phyloP scores from a whole-genome alignment of 1,284 basidiomycete species.

The Pseudozyma tsukubaensis region DNA sequence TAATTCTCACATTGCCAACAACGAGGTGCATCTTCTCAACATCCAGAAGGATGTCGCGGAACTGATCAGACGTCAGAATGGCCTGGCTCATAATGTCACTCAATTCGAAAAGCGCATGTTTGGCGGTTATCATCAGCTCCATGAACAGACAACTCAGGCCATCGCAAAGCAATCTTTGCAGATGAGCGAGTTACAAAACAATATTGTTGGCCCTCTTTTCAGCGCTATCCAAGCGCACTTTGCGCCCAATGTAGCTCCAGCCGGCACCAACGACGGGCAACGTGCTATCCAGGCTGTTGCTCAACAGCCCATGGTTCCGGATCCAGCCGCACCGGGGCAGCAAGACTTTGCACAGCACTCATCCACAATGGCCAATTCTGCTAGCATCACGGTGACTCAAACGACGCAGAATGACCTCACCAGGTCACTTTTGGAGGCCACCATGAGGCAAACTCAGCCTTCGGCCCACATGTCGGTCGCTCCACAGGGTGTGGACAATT shows the following conservation, averaged over 20 bases:
- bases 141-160: not conserved
- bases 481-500: not conserved
- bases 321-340: not conserved
- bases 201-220: conserved; percentile 8
- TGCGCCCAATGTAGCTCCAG: not conserved
- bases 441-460: not conserved
- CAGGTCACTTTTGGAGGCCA: conserved; percentile 6
- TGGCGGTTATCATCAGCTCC: conserved; percentile 14
- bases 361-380: not conserved
- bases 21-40: no score
- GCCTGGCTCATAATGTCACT: not conserved
- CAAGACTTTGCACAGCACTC: no score
- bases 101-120: conserved; percentile 8
- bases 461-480: not conserved
- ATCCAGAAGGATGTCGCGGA: not conserved
- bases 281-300: not conserved
- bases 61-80: not conserved
- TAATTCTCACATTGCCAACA: not conserved
- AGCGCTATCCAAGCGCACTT: not conserved
- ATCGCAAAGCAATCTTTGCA: not conserved
- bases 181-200: conserved; percentile 10
- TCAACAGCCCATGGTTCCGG: not conserved
- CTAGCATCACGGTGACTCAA: not conserved
- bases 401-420: conserved; percentile 4
- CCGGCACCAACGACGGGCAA: not conserved